These are phyloP conservation scores for Salpingoeca rosetta DNA, from an alignment of 78 protist species.

Conservation along the genomic window DNA sequence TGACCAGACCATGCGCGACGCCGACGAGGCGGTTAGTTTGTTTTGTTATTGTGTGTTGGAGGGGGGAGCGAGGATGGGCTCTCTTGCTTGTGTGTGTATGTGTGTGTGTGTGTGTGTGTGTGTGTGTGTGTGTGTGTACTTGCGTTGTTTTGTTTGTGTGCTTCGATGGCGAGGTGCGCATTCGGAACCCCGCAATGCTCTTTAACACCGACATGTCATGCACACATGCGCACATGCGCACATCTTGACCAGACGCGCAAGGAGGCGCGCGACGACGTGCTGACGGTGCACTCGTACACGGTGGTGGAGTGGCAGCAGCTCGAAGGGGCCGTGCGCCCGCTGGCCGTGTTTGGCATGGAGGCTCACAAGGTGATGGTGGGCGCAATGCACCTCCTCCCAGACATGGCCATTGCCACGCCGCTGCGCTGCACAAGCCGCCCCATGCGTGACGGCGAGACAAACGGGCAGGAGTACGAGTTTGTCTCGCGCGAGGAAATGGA, in stretches of 20 bases:
- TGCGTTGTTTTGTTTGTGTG: too few species aligned
- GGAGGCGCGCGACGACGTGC: not conserved
- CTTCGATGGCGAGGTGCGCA: too few species aligned
- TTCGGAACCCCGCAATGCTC: too few species aligned
- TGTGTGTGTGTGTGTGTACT: too few species aligned
- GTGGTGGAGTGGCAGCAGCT: not conserved
- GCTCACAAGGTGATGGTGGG: not conserved
- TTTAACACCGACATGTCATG: too few species aligned
- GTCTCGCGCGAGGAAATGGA: not conserved
- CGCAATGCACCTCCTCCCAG: not conserved
- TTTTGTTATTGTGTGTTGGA: too few species aligned
- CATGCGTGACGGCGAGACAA: not conserved
- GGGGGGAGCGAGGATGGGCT: too few species aligned
- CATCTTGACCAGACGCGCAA: not conserved
- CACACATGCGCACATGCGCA: too few species aligned
- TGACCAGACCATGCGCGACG: too few species aligned
- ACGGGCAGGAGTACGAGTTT: not conserved
- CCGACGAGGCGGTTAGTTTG: too few species aligned
- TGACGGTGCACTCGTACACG: not conserved
- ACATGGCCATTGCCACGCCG: not conserved
- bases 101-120: too few species aligned
- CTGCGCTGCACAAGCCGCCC: not conserved
- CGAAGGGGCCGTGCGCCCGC: not conserved
- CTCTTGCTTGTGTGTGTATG: too few species aligned
- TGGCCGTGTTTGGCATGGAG: not conserved